Percentiles rank a stretch among this genome's conserved stretches.
These are phyloP conservation scores for Beta corolliflora DNA, from an alignment of 179 eudicot species.

Conservation along the genomic window DNA sequence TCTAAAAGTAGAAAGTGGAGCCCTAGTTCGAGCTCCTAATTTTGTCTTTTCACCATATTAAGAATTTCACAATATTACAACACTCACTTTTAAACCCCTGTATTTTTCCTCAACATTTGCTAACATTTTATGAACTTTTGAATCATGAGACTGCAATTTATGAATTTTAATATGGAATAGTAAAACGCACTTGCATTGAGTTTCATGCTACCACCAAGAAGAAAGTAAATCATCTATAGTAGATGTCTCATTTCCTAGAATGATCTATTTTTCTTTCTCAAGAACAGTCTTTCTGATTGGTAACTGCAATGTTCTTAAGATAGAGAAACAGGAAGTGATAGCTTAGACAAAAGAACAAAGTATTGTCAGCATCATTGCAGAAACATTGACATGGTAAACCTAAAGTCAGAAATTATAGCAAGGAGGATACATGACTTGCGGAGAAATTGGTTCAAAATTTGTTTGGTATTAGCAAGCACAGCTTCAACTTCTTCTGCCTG, in stretches of 20 bases:
- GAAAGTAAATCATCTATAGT: not conserved
- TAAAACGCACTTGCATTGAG: not conserved
- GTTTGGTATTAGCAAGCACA: conserved; percentile 88
- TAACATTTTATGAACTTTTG: not conserved
- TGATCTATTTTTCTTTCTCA: not conserved
- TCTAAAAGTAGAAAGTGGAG: not conserved
- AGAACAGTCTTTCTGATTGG: not conserved
- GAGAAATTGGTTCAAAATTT: conserved; percentile 85
- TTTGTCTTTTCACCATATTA: not conserved
- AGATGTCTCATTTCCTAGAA: not conserved
- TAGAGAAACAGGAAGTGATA: not conserved
- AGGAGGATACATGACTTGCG: conserved; percentile 87
- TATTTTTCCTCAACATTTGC: not conserved
- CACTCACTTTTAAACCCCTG: not conserved
- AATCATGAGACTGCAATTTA: not conserved
- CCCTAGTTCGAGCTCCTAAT: not conserved
- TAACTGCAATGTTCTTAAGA: not conserved
- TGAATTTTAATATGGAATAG: not conserved
- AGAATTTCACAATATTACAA: not conserved
- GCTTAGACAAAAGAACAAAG: not conserved
- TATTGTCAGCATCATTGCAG: not conserved
- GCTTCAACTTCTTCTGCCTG: conserved; percentile 94
- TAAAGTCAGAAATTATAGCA: conserved; percentile 1
- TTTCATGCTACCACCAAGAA: not conserved
- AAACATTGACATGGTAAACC: not conserved